Percentiles rank a stretch among this genome's conserved stretches.
phyloP scores from a whole-genome alignment of 495 filamentous ascomycete species.

The Hapsidospora chrysogenum region DNA sequence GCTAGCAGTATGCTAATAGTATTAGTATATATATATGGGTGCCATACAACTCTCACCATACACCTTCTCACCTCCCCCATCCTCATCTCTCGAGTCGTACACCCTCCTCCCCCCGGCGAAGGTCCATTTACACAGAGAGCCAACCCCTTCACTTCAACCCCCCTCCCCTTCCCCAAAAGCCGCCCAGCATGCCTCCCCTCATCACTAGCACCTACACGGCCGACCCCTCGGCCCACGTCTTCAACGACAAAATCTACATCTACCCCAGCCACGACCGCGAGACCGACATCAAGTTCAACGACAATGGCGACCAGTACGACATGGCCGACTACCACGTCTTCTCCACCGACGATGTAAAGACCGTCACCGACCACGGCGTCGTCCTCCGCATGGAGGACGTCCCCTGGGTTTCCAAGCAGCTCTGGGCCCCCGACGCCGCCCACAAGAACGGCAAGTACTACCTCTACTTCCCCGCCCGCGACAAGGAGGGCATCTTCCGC shows the following conservation, averaged over 20 bases:
- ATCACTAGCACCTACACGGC: slow-evolving; percentile 55
- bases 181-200: slow-evolving; percentile 26
- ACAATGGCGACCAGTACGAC: slow-evolving; percentile 72
- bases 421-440: slow-evolving; percentile 52
- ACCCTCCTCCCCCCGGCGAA: too few relatives aligned
- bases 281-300: slow-evolving; percentile 46
- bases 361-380: slow-evolving; percentile 42
- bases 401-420: slow-evolving; percentile 46
- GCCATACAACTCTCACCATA: too few relatives aligned
- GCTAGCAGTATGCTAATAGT: too few relatives aligned
- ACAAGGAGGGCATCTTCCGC: slow-evolving; percentile 40
- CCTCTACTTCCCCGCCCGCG: slow-evolving; percentile 46
- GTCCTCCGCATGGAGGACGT: slow-evolving; percentile 35
- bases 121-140: too few relatives aligned
- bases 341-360: slow-evolving; percentile 28
- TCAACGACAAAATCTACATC: slow-evolving; percentile 43
- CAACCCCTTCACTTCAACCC: too few relatives aligned
- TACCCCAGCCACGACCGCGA: slow-evolving; percentile 51
- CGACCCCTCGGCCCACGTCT: slow-evolving; percentile 50
- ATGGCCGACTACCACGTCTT: slow-evolving; percentile 60
- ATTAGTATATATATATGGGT: too few relatives aligned
- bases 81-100: too few relatives aligned
- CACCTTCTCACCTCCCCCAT: too few relatives aligned
- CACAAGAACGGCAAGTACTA: slow-evolving; percentile 42
- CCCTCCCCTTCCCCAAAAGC: too few relatives aligned